phyloP scores from a whole-genome alignment of 2,329 filamentous ascomycete species.

The Aureobasidium sp. region DNA sequence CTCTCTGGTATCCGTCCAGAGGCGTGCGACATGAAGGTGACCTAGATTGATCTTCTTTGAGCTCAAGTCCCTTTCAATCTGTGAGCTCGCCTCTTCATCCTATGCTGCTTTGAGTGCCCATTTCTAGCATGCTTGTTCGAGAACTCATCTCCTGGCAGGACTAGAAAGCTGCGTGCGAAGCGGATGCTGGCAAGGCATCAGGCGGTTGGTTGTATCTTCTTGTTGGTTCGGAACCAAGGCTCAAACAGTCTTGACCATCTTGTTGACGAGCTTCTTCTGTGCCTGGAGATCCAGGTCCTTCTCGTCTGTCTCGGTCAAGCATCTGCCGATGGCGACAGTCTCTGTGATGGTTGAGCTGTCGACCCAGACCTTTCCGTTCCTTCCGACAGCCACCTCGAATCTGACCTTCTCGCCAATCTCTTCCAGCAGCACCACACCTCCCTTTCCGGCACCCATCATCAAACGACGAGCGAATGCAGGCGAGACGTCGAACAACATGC shows the following conservation, averaged over 20 bases:
- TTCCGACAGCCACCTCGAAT: conserved; percentile 88
- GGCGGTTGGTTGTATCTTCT: background rate
- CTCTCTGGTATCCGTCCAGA: background rate
- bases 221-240: background rate
- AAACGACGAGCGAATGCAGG: conserved; percentile 73
- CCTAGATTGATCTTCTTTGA: background rate
- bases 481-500: conserved; percentile 78
- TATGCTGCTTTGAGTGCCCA: background rate
- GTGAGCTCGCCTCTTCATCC: background rate
- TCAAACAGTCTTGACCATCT: conserved; percentile 50
- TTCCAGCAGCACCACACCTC: conserved; percentile 64
- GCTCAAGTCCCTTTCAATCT: too few species aligned
- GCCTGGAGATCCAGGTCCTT: conserved; percentile 52
- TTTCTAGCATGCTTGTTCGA: background rate
- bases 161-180: background rate
- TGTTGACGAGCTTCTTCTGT: conserved; percentile 62
- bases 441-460: conserved; percentile 53
- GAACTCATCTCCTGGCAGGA: background rate
- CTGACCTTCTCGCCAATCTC: conserved; percentile 72
- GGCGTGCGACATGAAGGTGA: background rate
- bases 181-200: background rate
- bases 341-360: conserved; percentile 65
- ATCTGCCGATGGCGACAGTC: conserved; percentile 68
- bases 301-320: conserved; percentile 69
- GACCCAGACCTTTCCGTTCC: conserved; percentile 90